Conservation (phyloP, 2,329 filamentous ascomycete genomes). For the Penicillium sp. region DNA sequence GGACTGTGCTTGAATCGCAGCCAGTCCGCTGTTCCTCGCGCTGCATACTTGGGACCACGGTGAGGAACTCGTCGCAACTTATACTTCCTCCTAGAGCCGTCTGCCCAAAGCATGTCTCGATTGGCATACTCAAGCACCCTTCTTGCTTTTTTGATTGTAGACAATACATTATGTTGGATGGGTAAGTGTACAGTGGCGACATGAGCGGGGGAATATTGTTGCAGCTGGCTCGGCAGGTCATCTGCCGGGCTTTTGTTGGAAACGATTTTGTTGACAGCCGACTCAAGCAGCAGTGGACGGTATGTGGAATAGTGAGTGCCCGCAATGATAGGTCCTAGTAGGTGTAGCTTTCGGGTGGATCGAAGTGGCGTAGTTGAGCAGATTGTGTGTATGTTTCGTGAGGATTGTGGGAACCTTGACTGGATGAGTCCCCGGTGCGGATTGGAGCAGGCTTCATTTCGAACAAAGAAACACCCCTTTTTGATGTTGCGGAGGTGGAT, state of each 20-base stretch:
- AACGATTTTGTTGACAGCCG: background rate
- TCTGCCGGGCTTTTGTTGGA: background rate
- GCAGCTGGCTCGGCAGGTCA: background rate
- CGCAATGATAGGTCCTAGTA: background rate
- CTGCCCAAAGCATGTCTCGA: background rate
- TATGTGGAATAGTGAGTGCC: background rate
- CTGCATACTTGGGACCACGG: background rate
- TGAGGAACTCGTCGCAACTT: background rate
- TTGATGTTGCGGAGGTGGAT: slow-evolving; percentile 5
- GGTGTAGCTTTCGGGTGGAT: background rate
- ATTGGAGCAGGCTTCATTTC: background rate
- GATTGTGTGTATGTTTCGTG: slow-evolving; percentile 6
- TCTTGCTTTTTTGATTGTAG: background rate
- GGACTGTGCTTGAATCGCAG: background rate
- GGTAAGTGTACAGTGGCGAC: background rate
- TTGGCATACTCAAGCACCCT: background rate
- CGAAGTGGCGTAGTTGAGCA: background rate
- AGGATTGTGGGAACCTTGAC: background rate
- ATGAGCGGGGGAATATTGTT: background rate
- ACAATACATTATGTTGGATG: background rate
- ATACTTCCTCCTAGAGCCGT: background rate
- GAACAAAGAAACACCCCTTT: background rate
- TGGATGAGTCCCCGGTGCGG: background rate
- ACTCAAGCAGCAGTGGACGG: no score
- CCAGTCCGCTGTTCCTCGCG: background rate